Percentiles rank a stretch among this genome's conserved stretches.
Evolutionary conservation across 306 rosid species (phyloP).

Genomic region (Vachellia collinsii): DNA sequence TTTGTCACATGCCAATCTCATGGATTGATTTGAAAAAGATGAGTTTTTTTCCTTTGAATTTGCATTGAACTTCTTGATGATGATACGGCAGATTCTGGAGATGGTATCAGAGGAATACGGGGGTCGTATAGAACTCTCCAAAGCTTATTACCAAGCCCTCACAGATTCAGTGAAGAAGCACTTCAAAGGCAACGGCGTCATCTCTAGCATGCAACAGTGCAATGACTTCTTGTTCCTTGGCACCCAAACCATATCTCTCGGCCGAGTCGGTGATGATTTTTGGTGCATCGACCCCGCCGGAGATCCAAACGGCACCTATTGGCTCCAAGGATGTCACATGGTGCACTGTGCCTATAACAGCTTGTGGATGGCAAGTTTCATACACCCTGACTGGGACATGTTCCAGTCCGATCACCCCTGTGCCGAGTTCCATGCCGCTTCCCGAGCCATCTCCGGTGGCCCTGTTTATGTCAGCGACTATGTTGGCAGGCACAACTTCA

Average conservation of each 20-base stretch:
- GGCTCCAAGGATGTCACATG: conserved; percentile 89
- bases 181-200: conserved; percentile 80
- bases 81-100: conserved; percentile 59
- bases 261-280: conserved; percentile 86
- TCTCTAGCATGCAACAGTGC: conserved; percentile 84
- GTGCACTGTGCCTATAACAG: conserved; percentile 84
- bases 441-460: conserved; percentile 82
- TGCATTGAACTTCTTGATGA: not conserved
- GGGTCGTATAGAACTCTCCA: conserved; percentile 69
- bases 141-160: conserved; percentile 66
- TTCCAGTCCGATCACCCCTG: conserved; percentile 73
- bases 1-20: not conserved
- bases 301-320: conserved; percentile 68
- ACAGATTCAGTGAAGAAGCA: conserved; percentile 62
- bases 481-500: conserved; percentile 74
- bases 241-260: conserved; percentile 72
- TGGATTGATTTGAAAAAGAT: no score
- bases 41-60: no score
- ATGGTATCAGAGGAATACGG: conserved; percentile 73
- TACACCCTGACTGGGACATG: conserved; percentile 93
- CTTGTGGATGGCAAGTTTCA: conserved; percentile 80
- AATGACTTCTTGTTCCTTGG: conserved; percentile 85
- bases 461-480: conserved; percentile 75
- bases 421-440: conserved; percentile 73
- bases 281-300: conserved; percentile 67